phyloP scores from a whole-genome alignment of 495 filamentous ascomycete genomes.

The Penicillium simplicissimum region DNA sequence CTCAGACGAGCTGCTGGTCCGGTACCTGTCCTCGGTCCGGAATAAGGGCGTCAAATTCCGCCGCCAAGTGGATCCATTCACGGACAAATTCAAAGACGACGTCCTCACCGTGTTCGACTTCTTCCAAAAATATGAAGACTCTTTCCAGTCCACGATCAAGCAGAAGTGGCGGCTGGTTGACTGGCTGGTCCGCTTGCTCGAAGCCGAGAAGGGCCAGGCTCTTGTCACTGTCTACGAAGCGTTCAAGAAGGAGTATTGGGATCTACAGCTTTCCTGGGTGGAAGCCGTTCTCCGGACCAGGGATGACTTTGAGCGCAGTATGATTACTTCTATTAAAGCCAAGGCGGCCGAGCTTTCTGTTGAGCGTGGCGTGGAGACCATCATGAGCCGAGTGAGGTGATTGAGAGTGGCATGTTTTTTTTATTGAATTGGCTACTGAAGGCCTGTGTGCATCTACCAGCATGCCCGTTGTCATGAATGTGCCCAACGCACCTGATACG shows the following conservation, averaged over 20 bases:
- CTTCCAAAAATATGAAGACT: conserved; percentile 61
- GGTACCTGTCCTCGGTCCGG: conserved; percentile 81
- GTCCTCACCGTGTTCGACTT: conserved; percentile 78
- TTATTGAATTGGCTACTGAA: background rate
- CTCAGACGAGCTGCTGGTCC: conserved; percentile 80
- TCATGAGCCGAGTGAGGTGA: conserved; percentile 87
- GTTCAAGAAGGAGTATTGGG: conserved; percentile 89
- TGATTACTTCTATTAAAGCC: conserved; percentile 84
- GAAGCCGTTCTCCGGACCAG: conserved; percentile 82
- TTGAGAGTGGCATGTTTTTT: background rate
- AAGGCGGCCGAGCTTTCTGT: conserved; percentile 81
- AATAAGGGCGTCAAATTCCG: conserved; percentile 92
- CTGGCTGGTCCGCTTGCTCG: conserved; percentile 72
- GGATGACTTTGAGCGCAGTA: conserved; percentile 90
- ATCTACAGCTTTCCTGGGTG: conserved; percentile 94
- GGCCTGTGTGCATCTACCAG: background rate
- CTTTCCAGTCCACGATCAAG: conserved; percentile 72
- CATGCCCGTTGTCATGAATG: background rate
- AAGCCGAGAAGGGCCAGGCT: conserved; percentile 66
- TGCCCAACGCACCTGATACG: background rate
- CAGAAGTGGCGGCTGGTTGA: conserved; percentile 89
- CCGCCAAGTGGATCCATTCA: conserved; percentile 71
- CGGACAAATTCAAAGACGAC: conserved; percentile 88
- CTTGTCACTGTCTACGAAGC: conserved; percentile 75
- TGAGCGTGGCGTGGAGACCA: conserved; percentile 76